A percentile compares a stretch with the other conserved stretches of the same genome.
Conservation (phyloP, 2,329 filamentous ascomycete genomes). For the Trichophyton mentagrophytes region DNA sequence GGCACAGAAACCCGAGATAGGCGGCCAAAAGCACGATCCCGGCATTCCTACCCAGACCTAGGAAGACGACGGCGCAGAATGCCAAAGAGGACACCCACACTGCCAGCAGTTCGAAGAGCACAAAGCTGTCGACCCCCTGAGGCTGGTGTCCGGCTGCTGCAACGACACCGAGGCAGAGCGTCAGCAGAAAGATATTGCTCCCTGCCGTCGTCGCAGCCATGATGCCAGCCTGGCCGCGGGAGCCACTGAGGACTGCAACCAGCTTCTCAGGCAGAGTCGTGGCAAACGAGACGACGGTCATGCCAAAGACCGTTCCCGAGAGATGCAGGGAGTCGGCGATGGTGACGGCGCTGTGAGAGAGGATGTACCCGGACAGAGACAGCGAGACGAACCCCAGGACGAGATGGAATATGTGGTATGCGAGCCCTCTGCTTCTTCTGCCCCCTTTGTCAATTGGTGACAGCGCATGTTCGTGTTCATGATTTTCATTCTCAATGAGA, state of each 20-base stretch:
- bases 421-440: conserved; percentile 14
- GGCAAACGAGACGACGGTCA: conserved; percentile 39
- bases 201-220: conserved; percentile 42
- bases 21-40: neutral
- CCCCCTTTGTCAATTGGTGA: neutral
- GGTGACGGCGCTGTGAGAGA: conserved; percentile 33
- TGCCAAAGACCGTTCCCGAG: conserved; percentile 37
- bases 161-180: conserved; percentile 25
- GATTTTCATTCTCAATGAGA: conserved; percentile 11
- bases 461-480: too few relatives aligned
- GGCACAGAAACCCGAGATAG: neutral
- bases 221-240: conserved; percentile 37
- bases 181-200: conserved; percentile 44
- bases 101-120: neutral
- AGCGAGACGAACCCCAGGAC: conserved; percentile 34
- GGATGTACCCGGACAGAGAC: conserved; percentile 37
- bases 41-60: neutral
- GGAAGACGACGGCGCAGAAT: neutral
- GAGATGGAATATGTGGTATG: conserved; percentile 33
- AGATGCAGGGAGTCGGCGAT: conserved; percentile 32
- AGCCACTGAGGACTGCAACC: conserved; percentile 38
- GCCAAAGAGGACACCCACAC: neutral
- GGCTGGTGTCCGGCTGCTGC: neutral
- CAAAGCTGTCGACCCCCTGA: neutral
- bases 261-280: conserved; percentile 45